A percentile compares a stretch with the other conserved stretches of the same genome.
phyloP scores from a whole-genome alignment of 2,329 filamentous ascomycete species.

The Sporothrix schenckii region DNA sequence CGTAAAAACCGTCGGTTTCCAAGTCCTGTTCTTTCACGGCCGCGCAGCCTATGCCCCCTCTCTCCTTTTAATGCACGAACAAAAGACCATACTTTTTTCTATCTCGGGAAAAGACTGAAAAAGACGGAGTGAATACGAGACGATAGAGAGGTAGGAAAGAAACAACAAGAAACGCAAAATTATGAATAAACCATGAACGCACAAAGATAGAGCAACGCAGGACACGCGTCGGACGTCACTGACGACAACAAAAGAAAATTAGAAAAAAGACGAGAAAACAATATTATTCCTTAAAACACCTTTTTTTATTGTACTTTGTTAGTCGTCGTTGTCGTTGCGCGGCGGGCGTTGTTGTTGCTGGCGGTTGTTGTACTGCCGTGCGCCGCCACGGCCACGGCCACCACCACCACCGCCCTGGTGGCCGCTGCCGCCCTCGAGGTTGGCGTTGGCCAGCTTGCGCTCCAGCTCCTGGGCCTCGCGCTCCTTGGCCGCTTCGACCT shows the following conservation, averaged over 20 bases:
- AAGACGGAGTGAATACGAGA: not conserved
- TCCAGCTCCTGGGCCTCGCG: slow-evolving; percentile 73
- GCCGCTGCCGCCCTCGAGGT: slow-evolving; percentile 42
- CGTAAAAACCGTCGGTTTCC: not conserved
- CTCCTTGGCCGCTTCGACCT: slow-evolving; percentile 76
- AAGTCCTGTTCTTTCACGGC: not conserved
- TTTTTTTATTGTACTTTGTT: slow-evolving; percentile 27
- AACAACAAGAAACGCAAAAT: slow-evolving; percentile 8
- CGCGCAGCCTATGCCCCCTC: not conserved
- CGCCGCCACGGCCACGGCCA: slow-evolving; percentile 16
- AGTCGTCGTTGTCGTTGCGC: slow-evolving; percentile 61
- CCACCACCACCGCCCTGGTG: slow-evolving; percentile 27
- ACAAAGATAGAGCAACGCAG: not conserved
- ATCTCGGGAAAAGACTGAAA: slow-evolving; percentile 6
- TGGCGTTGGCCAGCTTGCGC: slow-evolving; percentile 54
- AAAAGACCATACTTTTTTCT: slow-evolving; percentile 14
- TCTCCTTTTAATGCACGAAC: slow-evolving; percentile 9
- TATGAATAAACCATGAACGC: not conserved
- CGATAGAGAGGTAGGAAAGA: not conserved
- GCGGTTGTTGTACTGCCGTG: slow-evolving; percentile 32
- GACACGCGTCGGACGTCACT: not conserved
- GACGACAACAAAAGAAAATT: not conserved
- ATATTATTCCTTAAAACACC: slow-evolving; percentile 14
- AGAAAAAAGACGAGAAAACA: slow-evolving; percentile 3
- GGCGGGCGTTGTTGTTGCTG: slow-evolving; percentile 43